Conservation (phyloP, 768 basidiomycete species). For the Gymnopilus dilepis region DNA sequence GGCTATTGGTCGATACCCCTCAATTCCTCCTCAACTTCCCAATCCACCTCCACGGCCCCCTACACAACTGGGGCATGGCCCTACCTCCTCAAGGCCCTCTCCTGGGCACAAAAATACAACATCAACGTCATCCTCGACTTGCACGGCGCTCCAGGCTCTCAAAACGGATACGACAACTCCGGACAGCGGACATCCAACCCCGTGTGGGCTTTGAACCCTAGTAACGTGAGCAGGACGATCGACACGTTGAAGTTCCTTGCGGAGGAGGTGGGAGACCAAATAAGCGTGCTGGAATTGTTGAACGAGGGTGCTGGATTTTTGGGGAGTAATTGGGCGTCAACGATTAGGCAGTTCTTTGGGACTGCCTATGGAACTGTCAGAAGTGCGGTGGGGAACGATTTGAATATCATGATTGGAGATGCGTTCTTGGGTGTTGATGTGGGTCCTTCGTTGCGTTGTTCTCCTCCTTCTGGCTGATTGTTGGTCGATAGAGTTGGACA, state of each 20-base stretch:
- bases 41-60: conserved; percentile 51
- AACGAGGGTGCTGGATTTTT: conserved; percentile 72
- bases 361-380: conserved; percentile 66
- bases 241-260: conserved; percentile 63
- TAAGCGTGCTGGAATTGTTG: conserved; percentile 69
- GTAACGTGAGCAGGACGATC: conserved; percentile 58
- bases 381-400: conserved; percentile 46
- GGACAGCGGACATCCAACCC: conserved; percentile 64
- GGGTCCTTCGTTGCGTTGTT: conserved; percentile 8
- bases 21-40: conserved; percentile 56
- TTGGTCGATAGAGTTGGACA: conserved; percentile 55
- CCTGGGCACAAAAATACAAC: conserved; percentile 65
- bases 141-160: conserved; percentile 74
- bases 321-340: conserved; percentile 44
- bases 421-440: conserved; percentile 68
- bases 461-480: conserved; percentile 1
- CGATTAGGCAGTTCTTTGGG: conserved; percentile 59
- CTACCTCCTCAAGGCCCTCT: conserved; percentile 65
- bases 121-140: conserved; percentile 78
- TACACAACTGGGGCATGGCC: conserved; percentile 72
- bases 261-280: conserved; percentile 55
- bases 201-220: conserved; percentile 57
- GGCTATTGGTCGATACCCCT: conserved; percentile 85
- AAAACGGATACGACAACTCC: conserved; percentile 77
- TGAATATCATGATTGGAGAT: conserved; percentile 75